phyloP scores from a whole-genome alignment of 768 basidiomycete genomes.

The Wakefieldia striispora region DNA sequence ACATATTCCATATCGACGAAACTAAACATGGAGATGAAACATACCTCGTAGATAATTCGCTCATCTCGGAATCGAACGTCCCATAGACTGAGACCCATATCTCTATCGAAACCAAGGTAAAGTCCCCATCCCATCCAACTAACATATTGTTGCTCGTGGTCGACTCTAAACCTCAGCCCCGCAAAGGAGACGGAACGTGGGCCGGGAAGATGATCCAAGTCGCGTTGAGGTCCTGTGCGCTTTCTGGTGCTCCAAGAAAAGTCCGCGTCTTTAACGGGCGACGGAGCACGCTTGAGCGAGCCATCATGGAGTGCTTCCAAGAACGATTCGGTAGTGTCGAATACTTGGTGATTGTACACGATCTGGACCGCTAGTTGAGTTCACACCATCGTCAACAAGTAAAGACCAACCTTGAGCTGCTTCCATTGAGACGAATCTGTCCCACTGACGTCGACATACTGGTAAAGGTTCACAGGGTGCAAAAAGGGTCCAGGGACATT shows the following conservation, averaged over 20 bases:
- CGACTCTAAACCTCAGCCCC: constrained; percentile 56
- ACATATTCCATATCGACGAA: not conserved
- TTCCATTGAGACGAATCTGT: constrained; percentile 53
- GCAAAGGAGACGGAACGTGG: constrained; percentile 62
- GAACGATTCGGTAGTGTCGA: constrained; percentile 47
- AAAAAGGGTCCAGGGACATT: constrained; percentile 51
- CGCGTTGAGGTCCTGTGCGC: constrained; percentile 40
- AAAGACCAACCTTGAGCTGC: constrained; percentile 42
- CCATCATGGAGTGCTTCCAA: constrained; percentile 51
- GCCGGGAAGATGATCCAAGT: constrained; percentile 64
- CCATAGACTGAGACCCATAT: constrained; percentile 65
- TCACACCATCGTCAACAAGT: not conserved
- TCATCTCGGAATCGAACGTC: constrained; percentile 57
- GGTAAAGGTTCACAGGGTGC: constrained; percentile 54
- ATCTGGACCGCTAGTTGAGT: constrained; percentile 31
- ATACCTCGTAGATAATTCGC: constrained; percentile 59
- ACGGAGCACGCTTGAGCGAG: constrained; percentile 42
- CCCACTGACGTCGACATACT: constrained; percentile 56
- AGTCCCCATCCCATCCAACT: constrained; percentile 68
- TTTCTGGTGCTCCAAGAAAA: constrained; percentile 47
- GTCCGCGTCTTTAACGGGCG: constrained; percentile 32
- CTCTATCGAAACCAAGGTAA: constrained; percentile 61
- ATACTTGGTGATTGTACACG: constrained; percentile 61
- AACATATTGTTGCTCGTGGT: constrained; percentile 50
- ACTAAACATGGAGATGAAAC: not conserved